Percentiles rank a stretch among this genome's conserved stretches.
phyloP scores from a whole-genome alignment of 352 stramenopile genomes.

The Phytophthora cryptogea region DNA sequence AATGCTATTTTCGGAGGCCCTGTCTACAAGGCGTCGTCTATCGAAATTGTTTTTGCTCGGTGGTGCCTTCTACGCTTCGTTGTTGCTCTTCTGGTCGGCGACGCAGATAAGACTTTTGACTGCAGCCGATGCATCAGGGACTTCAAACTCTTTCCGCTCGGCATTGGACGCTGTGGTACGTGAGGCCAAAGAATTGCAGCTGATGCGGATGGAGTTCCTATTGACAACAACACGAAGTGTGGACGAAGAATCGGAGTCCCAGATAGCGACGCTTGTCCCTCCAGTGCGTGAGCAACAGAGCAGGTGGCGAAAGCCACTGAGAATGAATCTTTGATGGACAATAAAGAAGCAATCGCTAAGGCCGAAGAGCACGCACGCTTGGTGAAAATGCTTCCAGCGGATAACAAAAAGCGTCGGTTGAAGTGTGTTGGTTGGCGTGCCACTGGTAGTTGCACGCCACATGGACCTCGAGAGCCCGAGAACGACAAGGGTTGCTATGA shows the following conservation, averaged over 20 bases:
- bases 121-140: not conserved
- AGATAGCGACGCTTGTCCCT: slow-evolving; percentile 8
- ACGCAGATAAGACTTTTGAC: slow-evolving; percentile 12
- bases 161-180: slow-evolving; percentile 5
- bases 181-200: slow-evolving; percentile 17
- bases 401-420: slow-evolving; percentile 21
- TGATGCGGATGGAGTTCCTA: slow-evolving; percentile 16
- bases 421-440: slow-evolving; percentile 28
- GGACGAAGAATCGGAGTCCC: not conserved
- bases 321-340: not conserved
- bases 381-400: slow-evolving; percentile 24
- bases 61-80: slow-evolving; percentile 15
- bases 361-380: slow-evolving; percentile 20
- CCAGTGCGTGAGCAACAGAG: slow-evolving; percentile 12
- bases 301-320: not conserved
- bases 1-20: slow-evolving; percentile 10
- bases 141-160: slow-evolving; percentile 14
- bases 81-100: slow-evolving; percentile 21
- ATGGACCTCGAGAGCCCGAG: slow-evolving; percentile 23
- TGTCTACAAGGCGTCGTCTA: slow-evolving; percentile 10
- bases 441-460: slow-evolving; percentile 16
- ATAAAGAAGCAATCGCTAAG: slow-evolving; percentile 2
- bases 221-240: slow-evolving; percentile 8
- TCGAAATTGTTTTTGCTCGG: slow-evolving; percentile 15
- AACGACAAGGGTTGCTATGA: slow-evolving; percentile 24